A percentile compares a stretch with the other conserved stretches of the same genome.
Conservation (phyloP, 2,329 filamentous ascomycete species). For the Trichoderma guizhouense region DNA sequence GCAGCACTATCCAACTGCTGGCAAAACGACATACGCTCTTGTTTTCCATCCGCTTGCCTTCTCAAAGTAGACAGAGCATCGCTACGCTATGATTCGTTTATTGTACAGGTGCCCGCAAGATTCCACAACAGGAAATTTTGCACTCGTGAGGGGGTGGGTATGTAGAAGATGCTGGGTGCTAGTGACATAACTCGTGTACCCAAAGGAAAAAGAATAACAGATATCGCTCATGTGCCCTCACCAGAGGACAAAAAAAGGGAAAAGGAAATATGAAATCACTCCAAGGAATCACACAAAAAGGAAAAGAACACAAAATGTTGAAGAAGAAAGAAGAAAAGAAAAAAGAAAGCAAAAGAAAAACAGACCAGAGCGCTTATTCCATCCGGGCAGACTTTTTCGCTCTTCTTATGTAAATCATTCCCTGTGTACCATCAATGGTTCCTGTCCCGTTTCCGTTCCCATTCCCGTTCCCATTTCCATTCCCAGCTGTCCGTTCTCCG, state of each 20-base stretch:
- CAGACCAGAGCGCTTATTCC: not conserved
- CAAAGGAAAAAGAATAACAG: not conserved
- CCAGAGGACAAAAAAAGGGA: not conserved
- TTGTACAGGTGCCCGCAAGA: slow-evolving; percentile 7
- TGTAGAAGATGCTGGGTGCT: slow-evolving; percentile 1
- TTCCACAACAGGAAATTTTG: not conserved
- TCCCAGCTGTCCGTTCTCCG: not conserved
- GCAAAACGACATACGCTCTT: not conserved
- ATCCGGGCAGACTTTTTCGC: slow-evolving; percentile 11
- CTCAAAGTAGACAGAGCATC: not conserved
- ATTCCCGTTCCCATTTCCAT: not conserved
- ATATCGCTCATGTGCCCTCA: not conserved
- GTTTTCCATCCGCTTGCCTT: not conserved
- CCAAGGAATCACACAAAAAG: not conserved
- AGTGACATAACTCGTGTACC: not conserved
- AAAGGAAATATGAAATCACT: not conserved
- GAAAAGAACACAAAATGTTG: not conserved
- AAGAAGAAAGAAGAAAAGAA: not conserved
- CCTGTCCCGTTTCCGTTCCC: not conserved
- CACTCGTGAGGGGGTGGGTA: not conserved
- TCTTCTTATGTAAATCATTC: slow-evolving; percentile 17
- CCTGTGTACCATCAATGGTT: slow-evolving; percentile 6
- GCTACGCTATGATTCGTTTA: slow-evolving; percentile 16
- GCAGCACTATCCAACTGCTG: not conserved
- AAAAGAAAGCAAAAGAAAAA: not conserved